Conservation (phyloP, 202 grass and related monocot species). For the Alloteropsis angusta region DNA sequence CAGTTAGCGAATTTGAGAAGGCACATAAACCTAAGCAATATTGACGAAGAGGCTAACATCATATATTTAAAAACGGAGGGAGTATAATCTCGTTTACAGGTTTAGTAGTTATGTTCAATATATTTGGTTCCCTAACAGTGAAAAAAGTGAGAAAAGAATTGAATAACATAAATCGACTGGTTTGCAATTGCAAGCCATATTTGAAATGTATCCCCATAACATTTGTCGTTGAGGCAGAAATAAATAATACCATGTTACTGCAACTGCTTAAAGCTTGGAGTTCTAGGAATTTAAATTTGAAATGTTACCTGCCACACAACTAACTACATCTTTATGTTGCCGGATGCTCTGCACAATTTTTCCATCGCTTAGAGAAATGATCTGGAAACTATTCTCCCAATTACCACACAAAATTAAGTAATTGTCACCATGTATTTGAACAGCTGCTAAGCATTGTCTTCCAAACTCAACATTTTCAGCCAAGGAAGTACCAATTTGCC, state of each 20-base stretch:
- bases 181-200: not conserved
- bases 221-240: not conserved
- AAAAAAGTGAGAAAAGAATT: not conserved
- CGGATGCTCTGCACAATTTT: conserved; percentile 93
- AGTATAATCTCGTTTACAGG: not conserved
- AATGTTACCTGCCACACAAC: conserved; percentile 82
- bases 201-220: not conserved
- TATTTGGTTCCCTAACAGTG: not conserved
- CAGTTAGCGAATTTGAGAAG: not conserved
- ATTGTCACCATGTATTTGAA: conserved; percentile 78
- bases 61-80: not conserved
- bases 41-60: not conserved
- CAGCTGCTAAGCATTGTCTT: conserved; percentile 64
- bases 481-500: conserved; percentile 73
- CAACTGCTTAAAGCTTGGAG: conserved; percentile 1
- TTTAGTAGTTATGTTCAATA: not conserved
- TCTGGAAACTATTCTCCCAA: conserved; percentile 99
- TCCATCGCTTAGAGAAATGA: conserved; percentile 85
- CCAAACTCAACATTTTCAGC: conserved; percentile 93
- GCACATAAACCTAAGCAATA: not conserved
- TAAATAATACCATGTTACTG: not conserved
- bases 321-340: conserved; percentile 98
- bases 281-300: conserved; percentile 5
- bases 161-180: not conserved
- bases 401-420: conserved; percentile 95